Conservation (phyloP, 164 flowering plant species). For the Vitis rupestris region DNA sequence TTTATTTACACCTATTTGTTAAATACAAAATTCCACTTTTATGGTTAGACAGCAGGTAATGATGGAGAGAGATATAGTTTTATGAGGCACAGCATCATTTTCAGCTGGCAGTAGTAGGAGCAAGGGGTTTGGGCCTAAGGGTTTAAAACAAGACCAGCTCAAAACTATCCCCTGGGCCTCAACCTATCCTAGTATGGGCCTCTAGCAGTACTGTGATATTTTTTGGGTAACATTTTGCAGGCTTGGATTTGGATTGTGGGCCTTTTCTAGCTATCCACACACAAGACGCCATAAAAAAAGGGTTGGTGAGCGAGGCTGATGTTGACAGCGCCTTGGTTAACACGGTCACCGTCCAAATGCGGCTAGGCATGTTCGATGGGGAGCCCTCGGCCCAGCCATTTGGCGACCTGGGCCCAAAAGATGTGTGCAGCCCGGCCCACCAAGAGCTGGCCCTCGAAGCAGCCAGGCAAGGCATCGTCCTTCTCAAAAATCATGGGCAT, state of each 20-base stretch:
- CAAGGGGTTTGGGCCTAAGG: too few relatives aligned
- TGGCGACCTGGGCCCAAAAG: conserved; percentile 58
- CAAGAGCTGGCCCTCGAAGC: conserved; percentile 83
- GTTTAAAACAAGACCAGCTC: too few relatives aligned
- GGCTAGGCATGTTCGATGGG: conserved; percentile 93
- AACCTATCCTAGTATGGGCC: too few relatives aligned
- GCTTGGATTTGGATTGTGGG: conserved; percentile 95
- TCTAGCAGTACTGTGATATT: background rate
- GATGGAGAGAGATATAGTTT: too few relatives aligned
- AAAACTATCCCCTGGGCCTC: too few relatives aligned
- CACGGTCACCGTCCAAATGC: conserved; percentile 79
- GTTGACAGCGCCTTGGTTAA: conserved; percentile 59
- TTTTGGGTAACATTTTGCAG: conserved; percentile 28
- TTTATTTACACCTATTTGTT: background rate
- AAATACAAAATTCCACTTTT: background rate
- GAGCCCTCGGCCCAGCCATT: conserved; percentile 56
- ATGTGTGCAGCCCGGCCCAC: conserved; percentile 66
- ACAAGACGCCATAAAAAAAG: conserved; percentile 48
- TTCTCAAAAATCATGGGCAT: conserved; percentile 64
- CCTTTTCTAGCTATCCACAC: conserved; percentile 73
- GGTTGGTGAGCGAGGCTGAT: conserved; percentile 50
- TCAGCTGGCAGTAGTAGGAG: too few relatives aligned
- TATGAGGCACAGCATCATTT: too few relatives aligned
- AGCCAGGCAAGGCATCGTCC: conserved; percentile 88
- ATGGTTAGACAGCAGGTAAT: too few relatives aligned